These are phyloP conservation scores for Aureobasidium sp. DNA, from an alignment of 2,329 filamentous ascomycete genomes.

Conservation along the genomic window DNA sequence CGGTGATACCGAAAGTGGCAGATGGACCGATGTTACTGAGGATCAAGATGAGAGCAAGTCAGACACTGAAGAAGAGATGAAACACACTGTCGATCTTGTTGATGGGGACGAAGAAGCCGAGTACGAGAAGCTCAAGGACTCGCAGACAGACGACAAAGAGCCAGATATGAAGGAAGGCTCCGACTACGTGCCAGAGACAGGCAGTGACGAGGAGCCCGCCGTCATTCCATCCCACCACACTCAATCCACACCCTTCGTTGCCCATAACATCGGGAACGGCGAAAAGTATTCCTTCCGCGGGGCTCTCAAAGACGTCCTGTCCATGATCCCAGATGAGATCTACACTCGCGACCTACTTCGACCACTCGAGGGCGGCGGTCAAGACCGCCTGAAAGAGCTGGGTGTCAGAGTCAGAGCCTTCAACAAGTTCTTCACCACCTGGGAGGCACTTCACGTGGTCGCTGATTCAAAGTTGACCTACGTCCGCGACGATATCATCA, in stretches of 20 bases:
- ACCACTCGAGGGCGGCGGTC: conserved; percentile 30
- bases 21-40: background rate
- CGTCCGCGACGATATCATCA: conserved; percentile 34
- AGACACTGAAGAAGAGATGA: background rate
- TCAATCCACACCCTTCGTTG: background rate
- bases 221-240: background rate
- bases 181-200: background rate
- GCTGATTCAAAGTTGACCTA: conserved; percentile 26
- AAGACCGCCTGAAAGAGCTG: conserved; percentile 31
- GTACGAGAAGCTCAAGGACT: conserved; percentile 7
- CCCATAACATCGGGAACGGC: conserved; percentile 6
- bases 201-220: background rate
- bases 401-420: conserved; percentile 33
- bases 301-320: conserved; percentile 17
- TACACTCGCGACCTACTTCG: conserved; percentile 29
- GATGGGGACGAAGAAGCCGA: conserved; percentile 4
- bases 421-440: conserved; percentile 31
- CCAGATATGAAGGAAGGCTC: background rate
- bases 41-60: background rate
- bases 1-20: background rate
- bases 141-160: background rate
- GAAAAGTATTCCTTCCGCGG: conserved; percentile 1
- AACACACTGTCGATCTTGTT: background rate
- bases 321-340: conserved; percentile 25
- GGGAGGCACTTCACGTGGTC: conserved; percentile 30